phyloP scores from a whole-genome alignment of 306 rosid species.

The Hippophae tibetana region DNA sequence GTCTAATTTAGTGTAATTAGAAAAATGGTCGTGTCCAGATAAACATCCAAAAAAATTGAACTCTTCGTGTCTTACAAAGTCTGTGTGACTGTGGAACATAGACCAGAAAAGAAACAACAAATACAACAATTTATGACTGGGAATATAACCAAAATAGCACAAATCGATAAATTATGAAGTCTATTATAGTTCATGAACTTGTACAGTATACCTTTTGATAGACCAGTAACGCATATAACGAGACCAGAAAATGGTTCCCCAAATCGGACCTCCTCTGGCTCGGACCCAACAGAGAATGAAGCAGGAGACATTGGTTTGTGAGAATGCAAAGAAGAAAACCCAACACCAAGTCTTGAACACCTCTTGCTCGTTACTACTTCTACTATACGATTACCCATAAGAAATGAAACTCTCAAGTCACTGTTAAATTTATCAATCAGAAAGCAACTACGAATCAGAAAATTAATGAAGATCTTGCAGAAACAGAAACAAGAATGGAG shows the following conservation, averaged over 20 bases:
- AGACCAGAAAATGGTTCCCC: conserved; percentile 71
- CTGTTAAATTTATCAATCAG: conserved; percentile 17
- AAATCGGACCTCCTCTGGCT: conserved; percentile 29
- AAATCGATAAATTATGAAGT: conserved; percentile 1
- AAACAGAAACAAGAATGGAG: background rate
- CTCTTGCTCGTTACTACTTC: conserved; percentile 71
- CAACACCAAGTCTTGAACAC: conserved; percentile 61
- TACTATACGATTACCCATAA: conserved; percentile 60
- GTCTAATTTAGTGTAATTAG: no score
- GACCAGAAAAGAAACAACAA: background rate
- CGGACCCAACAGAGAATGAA: conserved; percentile 44
- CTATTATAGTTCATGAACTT: conserved; percentile 11
- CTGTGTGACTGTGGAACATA: no score
- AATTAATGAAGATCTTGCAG: background rate
- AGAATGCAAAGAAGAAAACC: conserved; percentile 42
- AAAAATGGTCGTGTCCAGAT: no score
- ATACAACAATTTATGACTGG: background rate
- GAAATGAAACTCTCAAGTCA: conserved; percentile 32
- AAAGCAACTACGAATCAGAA: conserved; percentile 11
- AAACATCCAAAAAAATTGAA: no score
- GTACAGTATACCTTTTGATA: conserved; percentile 59
- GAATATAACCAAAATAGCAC: background rate
- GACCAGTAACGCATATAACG: conserved; percentile 84
- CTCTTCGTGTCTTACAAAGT: no score
- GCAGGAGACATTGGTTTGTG: conserved; percentile 62